Base-by-base conservation (phyloP, 129 eudicot genomes). In the Artemisia tridentata region DNA sequence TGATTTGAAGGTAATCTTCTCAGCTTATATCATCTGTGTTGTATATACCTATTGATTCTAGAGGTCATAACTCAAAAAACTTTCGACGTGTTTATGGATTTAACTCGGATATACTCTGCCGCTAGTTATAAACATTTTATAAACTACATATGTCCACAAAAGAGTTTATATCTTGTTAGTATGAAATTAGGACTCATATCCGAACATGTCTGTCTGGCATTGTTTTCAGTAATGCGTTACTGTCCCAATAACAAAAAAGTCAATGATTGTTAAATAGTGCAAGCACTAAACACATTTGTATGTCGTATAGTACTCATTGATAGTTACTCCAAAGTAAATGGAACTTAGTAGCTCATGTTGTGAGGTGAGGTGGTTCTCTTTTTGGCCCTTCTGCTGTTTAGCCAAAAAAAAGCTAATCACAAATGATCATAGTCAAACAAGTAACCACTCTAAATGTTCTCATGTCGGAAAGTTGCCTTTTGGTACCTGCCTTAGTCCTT, bases 1-100 rank as follows among this genome's bases (percentile, higher is more conserved):
- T 70, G 91, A 87, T 54, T 87, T 84, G 13, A 80, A 86, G 96
- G 96, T 89, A 83, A 67, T 5, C n/a, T 25, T 58, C 12, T 25
- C 18, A 15, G 11, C 10, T 68, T 70, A 49, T 20, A n/a, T 65
- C 19, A 11, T 3, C 25, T 53, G n/a, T 16, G 43, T 58, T 52
- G 51, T 13, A 59, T 60, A 58, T 47, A 48, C 29, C n/a, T 15
- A 29, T 57, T 25, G 55, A 58, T 43, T 23, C 18, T 52, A 31
- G 19, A 52, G 8, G 4, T 54, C 41, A 53, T 38, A 69, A 53
- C 34, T 29, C 17, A 47, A 19, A 55, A 34, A 43, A 70, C 15
- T 70, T 20, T 19, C 20, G 7, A 70, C 2, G 0, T 7, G 2
- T 38, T 38, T 2, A 1, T 38, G 45, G 11, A 7, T 38, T 38